Conservation (phyloP, 345 rosid genomes). For the Eucalyptus polyanthemos region DNA sequence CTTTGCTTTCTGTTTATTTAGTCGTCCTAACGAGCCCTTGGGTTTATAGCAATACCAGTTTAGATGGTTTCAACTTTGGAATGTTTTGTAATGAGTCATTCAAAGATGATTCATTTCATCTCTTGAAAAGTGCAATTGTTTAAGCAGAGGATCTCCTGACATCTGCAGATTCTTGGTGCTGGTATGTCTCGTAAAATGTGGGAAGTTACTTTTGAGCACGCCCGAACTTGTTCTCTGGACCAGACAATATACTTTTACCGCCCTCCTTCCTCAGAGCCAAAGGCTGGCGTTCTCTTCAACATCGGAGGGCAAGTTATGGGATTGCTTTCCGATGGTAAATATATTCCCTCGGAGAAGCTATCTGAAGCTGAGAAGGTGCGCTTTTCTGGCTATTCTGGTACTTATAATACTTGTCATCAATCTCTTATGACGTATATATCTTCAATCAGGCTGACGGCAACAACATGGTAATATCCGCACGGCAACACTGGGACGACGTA, state of each 20-base stretch:
- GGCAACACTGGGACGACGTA: constrained; percentile 53
- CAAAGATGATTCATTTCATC: not conserved
- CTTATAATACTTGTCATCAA: not conserved
- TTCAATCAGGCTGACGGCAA: constrained; percentile 49
- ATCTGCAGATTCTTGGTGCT: constrained; percentile 77
- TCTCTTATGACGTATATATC: not conserved
- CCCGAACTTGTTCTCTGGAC: constrained; percentile 71
- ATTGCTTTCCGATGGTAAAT: constrained; percentile 53
- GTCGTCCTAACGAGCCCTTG: not conserved
- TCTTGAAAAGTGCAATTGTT: not conserved
- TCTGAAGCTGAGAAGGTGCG: constrained; percentile 79
- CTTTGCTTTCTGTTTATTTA: not conserved
- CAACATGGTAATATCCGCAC: constrained; percentile 51
- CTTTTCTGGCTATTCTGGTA: not conserved
- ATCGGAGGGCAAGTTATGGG: constrained; percentile 82
- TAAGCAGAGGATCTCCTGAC: not conserved
- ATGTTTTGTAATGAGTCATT: not conserved
- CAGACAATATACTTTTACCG: constrained; percentile 47
- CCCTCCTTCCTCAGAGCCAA: constrained; percentile 40
- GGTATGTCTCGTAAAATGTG: constrained; percentile 99
- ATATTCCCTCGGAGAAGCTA: constrained; percentile 50
- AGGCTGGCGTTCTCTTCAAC: constrained; percentile 80
- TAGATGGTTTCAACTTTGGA: not conserved
- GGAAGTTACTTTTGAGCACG: constrained; percentile 90
- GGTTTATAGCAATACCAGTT: not conserved